Base-by-base conservation (phyloP, 208 protist genomes). In the Crithidia brevicula region DNA sequence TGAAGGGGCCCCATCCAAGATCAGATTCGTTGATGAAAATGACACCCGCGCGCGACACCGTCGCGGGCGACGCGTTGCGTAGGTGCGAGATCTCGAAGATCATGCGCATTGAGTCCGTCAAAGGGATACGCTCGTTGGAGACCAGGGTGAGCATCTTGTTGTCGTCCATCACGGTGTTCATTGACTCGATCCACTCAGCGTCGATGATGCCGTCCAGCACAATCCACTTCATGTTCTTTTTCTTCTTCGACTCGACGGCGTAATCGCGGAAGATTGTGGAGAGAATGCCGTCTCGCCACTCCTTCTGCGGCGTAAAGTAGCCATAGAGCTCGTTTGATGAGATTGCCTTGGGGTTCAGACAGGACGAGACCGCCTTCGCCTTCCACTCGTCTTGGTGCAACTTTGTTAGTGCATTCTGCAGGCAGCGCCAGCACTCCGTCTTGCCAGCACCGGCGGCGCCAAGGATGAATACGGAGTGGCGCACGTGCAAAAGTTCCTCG, bases 101-200 rank as follows among this genome's bases (percentile, higher is more conserved):
- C 82, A 99, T 95, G 40, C 98, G 89, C 98, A 99, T 99, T 31
- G 94, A 93, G 58, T 97, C 88, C 52, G 95, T 98, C 58, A 99
- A 83, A 8, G 97, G 97, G 71, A 99, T 99, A 72, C 98, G 96
- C 74, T 99, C 98, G 71, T 99, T 99, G 20, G 91, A 98, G 46
- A 98, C 98, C 7, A 99, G 89, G 43, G 98, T 99, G 34, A 99
- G 87, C 84, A 99, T 98, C 81, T 99, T 99, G 82, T 99, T 99
- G 78, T 99, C 97, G 79, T 99, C 97, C 96, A 99, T 99, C 30
- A 99, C 98, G 33, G 98, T 99, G 89, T 99, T 99, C 91, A 99
- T 97, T 28, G 98, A 99, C 82, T 99, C 98, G 78, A 99, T 99
- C 98, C 98, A 99, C 75, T 98, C 95, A 2, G 98, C 92, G 80